Percentiles rank a stretch among this genome's conserved stretches.
phyloP scores from a whole-genome alignment of 768 basidiomycete species.

The Suillus hirtellus region DNA sequence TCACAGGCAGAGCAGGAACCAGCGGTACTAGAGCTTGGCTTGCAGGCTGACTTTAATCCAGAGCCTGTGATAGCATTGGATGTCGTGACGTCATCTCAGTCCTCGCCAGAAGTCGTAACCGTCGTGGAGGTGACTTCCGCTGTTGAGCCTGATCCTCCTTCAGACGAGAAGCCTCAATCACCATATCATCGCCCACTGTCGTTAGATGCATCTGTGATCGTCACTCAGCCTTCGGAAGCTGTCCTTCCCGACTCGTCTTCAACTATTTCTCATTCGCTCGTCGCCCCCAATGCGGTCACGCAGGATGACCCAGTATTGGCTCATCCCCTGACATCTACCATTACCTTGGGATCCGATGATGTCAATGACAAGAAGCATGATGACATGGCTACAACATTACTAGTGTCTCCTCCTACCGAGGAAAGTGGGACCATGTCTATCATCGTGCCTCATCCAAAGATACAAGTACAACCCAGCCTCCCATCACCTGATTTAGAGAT shows the following conservation, averaged over 20 bases:
- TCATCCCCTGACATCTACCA: background rate
- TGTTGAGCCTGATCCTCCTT: background rate
- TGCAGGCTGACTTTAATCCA: background rate
- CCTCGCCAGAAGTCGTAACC: background rate
- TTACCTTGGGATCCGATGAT: too few species aligned
- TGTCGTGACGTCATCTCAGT: background rate
- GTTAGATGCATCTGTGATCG: background rate
- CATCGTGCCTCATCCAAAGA: slow-evolving; percentile 11
- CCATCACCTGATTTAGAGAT: slow-evolving; percentile 14
- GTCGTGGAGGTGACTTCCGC: background rate
- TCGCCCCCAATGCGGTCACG: background rate
- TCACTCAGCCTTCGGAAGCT: background rate
- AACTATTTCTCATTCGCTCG: background rate
- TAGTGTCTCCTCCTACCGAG: background rate
- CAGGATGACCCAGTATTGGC: background rate
- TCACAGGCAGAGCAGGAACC: slow-evolving; percentile 10
- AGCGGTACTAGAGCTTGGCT: background rate
- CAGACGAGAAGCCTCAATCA: background rate
- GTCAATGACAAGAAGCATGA: background rate
- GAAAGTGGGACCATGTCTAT: slow-evolving; percentile 2
- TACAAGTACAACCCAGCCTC: slow-evolving; percentile 9
- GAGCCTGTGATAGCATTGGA: background rate
- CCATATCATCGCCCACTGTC: background rate
- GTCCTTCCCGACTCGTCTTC: background rate
- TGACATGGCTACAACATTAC: background rate